These are phyloP conservation scores for Globisporangium barbulae DNA, from an alignment of 352 stramenopile genomes.

Conservation along the genomic window DNA sequence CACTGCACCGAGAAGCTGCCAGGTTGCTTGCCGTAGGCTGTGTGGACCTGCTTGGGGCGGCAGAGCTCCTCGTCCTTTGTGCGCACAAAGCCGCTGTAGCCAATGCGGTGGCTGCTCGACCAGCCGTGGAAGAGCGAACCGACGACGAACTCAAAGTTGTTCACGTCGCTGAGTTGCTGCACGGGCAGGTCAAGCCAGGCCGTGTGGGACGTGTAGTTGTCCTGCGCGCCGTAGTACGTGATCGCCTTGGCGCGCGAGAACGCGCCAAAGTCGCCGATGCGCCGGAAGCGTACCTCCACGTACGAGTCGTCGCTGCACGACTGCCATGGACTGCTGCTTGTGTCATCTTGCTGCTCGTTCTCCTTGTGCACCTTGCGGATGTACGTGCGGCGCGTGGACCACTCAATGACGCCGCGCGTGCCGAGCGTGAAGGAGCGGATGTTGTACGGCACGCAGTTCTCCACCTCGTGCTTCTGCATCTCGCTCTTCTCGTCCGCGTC, in stretches of 20 bases:
- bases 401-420: conserved; percentile 56
- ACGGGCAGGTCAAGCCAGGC: conserved; percentile 49
- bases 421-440: conserved; percentile 69
- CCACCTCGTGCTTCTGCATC: conserved; percentile 75
- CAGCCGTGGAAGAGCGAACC: conserved; percentile 78
- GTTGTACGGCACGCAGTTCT: conserved; percentile 84
- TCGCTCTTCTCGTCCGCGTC: conserved; percentile 50
- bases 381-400: conserved; percentile 68
- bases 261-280: conserved; percentile 27
- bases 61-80: conserved; percentile 45
- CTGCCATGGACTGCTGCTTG: conserved; percentile 49
- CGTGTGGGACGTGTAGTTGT: conserved; percentile 65
- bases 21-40: conserved; percentile 55
- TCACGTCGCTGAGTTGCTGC: conserved; percentile 1
- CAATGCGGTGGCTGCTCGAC: conserved; percentile 62
- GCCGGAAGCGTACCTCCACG: conserved; percentile 55
- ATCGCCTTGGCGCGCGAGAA: conserved; percentile 48
- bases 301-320: conserved; percentile 62
- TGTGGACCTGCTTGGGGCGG: conserved; percentile 80
- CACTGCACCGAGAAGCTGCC: conserved; percentile 75
- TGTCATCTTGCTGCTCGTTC: conserved; percentile 19
- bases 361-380: conserved; percentile 56
- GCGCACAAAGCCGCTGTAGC: conserved; percentile 43
- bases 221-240: conserved; percentile 44
- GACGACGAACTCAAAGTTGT: conserved; percentile 66